These are phyloP conservation scores for Tolypocladium pustulatum DNA, from an alignment of 2,329 filamentous ascomycete genomes.

Conservation along the genomic window DNA sequence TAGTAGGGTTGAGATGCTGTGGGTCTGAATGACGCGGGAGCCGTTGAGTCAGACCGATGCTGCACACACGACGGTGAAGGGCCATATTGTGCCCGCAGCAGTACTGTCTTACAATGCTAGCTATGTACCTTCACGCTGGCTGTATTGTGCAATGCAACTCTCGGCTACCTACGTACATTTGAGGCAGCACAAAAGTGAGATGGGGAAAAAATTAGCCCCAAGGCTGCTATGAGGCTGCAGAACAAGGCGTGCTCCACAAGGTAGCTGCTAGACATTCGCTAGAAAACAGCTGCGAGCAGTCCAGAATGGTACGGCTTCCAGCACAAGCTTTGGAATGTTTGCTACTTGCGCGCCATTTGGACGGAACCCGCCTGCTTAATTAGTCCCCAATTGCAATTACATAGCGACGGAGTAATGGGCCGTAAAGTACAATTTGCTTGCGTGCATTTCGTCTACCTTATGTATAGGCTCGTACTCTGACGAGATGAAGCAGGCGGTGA, in stretches of 20 bases:
- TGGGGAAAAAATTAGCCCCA: too few relatives aligned
- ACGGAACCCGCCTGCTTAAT: too few relatives aligned
- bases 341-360: too few relatives aligned
- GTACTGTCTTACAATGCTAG: neutral
- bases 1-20: neutral
- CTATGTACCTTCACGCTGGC: too few relatives aligned
- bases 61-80: too few relatives aligned
- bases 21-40: neutral
- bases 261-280: neutral
- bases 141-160: neutral
- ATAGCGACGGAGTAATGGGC: too few relatives aligned
- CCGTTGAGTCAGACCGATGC: neutral
- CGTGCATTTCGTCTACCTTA: neutral
- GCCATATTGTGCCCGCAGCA: neutral
- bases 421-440: neutral
- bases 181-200: neutral
- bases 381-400: too few relatives aligned
- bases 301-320: neutral
- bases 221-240: neutral
- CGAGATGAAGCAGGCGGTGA: constrained; percentile 1
- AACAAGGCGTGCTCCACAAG: too few relatives aligned
- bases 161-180: neutral
- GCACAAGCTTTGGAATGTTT: neutral
- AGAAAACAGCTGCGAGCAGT: neutral
- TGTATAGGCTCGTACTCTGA: neutral